phyloP scores from a whole-genome alignment of 2,329 filamentous ascomycete genomes.

The Grosmannia huntii region DNA sequence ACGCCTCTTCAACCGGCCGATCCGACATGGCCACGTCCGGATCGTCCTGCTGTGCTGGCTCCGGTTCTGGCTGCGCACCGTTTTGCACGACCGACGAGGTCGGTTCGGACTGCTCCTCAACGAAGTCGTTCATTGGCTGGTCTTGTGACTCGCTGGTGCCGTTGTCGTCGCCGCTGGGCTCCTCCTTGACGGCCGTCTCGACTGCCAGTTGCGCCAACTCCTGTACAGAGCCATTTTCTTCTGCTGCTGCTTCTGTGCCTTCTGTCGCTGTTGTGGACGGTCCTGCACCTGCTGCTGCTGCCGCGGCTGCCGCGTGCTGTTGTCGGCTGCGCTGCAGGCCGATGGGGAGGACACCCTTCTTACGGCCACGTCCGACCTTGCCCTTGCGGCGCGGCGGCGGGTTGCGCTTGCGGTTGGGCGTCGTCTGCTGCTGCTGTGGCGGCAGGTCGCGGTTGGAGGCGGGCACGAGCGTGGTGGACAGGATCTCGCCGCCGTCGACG shows the following conservation, averaged over 20 bases:
- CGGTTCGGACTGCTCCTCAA: neutral
- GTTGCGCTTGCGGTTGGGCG: slow-evolving; percentile 45
- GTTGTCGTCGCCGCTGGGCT: neutral
- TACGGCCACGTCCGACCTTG: slow-evolving; percentile 59
- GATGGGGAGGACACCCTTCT: slow-evolving; percentile 53
- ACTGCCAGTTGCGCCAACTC: neutral
- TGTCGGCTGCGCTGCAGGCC: slow-evolving; percentile 9
- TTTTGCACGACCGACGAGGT: neutral
- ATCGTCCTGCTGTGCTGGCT: neutral
- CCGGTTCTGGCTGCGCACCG: neutral
- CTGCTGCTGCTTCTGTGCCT: neutral
- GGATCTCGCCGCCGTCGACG: slow-evolving; percentile 64
- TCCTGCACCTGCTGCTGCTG: slow-evolving; percentile 4
- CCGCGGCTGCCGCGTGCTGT: slow-evolving; percentile 5
- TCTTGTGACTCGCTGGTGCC: neutral
- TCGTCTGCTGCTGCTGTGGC: slow-evolving; percentile 24
- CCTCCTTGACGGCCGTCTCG: neutral
- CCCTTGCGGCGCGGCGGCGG: slow-evolving; percentile 71
- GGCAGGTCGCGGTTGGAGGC: slow-evolving; percentile 37
- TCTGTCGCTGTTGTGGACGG: neutral
- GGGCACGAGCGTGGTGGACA: slow-evolving; percentile 43
- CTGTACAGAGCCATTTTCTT: neutral
- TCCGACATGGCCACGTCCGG: slow-evolving; percentile 2
- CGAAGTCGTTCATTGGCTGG: neutral
- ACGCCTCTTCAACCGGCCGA: neutral